Percentiles rank a stretch among this genome's conserved stretches.
These are phyloP conservation scores for Penicillium brasilianum DNA, from an alignment of 2,329 filamentous ascomycete species.

Conservation along the genomic window DNA sequence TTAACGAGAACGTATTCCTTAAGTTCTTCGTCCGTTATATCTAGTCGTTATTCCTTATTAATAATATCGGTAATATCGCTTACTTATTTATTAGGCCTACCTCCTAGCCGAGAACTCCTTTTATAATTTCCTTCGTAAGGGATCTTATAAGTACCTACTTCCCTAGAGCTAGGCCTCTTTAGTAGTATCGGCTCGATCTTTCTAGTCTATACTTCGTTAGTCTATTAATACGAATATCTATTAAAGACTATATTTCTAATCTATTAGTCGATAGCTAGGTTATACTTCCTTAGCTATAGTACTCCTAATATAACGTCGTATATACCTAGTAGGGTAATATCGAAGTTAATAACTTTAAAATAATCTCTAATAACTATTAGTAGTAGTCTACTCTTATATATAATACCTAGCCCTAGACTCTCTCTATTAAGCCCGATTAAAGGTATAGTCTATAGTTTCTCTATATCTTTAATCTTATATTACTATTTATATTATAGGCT, in stretches of 20 bases:
- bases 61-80: too few relatives aligned
- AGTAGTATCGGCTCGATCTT: too few relatives aligned
- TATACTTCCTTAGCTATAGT: neutral
- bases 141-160: too few relatives aligned
- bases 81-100: too few relatives aligned
- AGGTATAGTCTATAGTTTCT: neutral
- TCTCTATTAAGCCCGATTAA: neutral
- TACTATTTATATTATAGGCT: neutral
- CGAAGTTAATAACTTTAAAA: conserved; percentile 1
- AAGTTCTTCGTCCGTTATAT: too few relatives aligned
- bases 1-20: too few relatives aligned
- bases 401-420: neutral
- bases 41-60: too few relatives aligned
- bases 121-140: too few relatives aligned
- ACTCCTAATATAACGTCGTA: neutral
- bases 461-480: neutral
- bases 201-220: neutral
- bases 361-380: neutral
- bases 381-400: neutral
- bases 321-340: neutral
- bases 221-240: neutral
- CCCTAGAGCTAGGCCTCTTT: too few relatives aligned
- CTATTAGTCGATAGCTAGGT: neutral
- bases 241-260: neutral
- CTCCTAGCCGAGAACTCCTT: too few relatives aligned